Percentiles rank a stretch among this genome's conserved stretches.
These are phyloP conservation scores for Forsythia suspensa DNA, from an alignment of 257 asterid genomes.

Conservation along the genomic window DNA sequence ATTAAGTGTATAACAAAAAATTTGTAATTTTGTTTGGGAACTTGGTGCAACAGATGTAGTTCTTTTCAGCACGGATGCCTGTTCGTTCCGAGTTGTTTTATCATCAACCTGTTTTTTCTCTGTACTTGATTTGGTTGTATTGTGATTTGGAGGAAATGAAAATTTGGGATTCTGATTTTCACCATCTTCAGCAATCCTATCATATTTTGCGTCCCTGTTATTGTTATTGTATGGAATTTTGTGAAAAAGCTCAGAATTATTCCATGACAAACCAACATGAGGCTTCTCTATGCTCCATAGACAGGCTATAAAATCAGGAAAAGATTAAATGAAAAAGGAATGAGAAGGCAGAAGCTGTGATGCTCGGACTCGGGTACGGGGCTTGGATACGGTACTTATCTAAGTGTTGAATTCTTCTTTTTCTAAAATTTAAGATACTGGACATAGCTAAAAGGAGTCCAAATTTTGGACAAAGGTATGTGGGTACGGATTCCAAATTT, in stretches of 20 bases:
- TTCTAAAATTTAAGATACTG: not conserved
- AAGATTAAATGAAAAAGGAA: too few relatives aligned
- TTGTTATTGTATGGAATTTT: too few relatives aligned
- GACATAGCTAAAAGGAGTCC: too few relatives aligned
- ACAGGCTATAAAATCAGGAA: too few relatives aligned
- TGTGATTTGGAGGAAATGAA: conserved; percentile 52
- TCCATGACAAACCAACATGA: too few relatives aligned
- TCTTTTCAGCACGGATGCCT: conserved; percentile 56
- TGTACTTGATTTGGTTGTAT: conserved; percentile 52
- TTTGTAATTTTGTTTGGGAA: too few relatives aligned
- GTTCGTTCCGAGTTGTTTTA: conserved; percentile 28
- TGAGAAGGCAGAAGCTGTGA: not conserved
- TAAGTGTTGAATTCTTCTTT: not conserved
- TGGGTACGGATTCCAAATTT: too few relatives aligned
- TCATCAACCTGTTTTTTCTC: conserved; percentile 46
- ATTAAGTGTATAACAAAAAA: too few relatives aligned
- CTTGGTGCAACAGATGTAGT: conserved; percentile 66
- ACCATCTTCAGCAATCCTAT: conserved; percentile 42
- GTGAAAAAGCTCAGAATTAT: too few relatives aligned
- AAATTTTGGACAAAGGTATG: not conserved
- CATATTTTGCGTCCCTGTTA: conserved; percentile 22
- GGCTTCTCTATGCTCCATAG: too few relatives aligned
- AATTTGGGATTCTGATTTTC: conserved; percentile 77
- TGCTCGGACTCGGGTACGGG: not conserved
- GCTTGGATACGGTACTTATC: not conserved